Evolutionary conservation across 192 early-diverging fungal genomes (phyloP).

Genomic region (Coemansia sp.): DNA sequence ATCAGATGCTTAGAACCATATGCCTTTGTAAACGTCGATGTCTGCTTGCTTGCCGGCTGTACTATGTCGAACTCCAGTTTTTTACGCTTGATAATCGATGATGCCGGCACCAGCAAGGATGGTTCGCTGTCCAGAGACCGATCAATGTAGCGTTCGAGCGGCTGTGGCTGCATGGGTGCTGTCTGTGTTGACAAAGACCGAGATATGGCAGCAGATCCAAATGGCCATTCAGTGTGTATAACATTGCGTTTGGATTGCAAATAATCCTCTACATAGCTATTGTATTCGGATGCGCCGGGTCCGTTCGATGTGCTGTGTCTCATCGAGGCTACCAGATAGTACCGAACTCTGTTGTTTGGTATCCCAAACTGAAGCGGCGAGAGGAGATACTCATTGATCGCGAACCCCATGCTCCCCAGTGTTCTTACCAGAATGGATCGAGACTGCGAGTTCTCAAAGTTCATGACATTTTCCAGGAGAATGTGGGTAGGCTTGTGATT

Average conservation of each 20-base stretch:
- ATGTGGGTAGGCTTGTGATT: slow-evolving; percentile 18
- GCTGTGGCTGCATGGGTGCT: not conserved
- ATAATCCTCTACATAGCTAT: slow-evolving; percentile 16
- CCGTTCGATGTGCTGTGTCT: not conserved
- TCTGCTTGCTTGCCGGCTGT: slow-evolving; percentile 14
- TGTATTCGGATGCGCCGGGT: slow-evolving; percentile 6
- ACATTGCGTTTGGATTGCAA: slow-evolving; percentile 20
- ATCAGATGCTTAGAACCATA: slow-evolving; percentile 81
- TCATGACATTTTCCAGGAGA: slow-evolving; percentile 53
- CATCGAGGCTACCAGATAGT: slow-evolving; percentile 32
- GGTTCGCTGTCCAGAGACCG: not conserved
- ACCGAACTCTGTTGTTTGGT: slow-evolving; percentile 43
- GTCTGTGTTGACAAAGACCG: not conserved
- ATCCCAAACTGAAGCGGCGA: slow-evolving; percentile 48
- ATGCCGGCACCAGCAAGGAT: slow-evolving; percentile 24
- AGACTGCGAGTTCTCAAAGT: slow-evolving; percentile 51
- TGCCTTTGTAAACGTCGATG: slow-evolving; percentile 68
- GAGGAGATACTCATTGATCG: slow-evolving; percentile 37
- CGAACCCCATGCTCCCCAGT: slow-evolving; percentile 32
- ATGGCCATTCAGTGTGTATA: slow-evolving; percentile 35
- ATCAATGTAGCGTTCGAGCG: slow-evolving; percentile 31
- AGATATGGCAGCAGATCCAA: slow-evolving; percentile 17
- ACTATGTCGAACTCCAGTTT: slow-evolving; percentile 46
- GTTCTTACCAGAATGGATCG: slow-evolving; percentile 25
- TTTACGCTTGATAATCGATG: slow-evolving; percentile 35